These are phyloP conservation scores for Solanum phureja DNA, from an alignment of 257 asterid species.

Conservation along the genomic window DNA sequence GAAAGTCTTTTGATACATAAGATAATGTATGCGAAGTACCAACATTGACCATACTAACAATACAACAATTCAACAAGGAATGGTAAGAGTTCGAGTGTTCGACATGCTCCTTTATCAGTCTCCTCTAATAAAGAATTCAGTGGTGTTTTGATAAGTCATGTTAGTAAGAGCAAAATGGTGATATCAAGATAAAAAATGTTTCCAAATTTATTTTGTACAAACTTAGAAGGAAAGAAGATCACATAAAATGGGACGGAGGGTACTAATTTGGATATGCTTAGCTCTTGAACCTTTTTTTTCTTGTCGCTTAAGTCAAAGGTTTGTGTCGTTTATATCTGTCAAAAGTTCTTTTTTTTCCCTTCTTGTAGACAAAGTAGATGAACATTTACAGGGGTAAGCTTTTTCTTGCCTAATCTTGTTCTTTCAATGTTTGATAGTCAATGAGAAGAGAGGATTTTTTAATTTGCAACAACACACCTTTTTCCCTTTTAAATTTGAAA, in stretches of 20 bases:
- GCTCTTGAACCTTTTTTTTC: background rate
- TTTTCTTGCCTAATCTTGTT: background rate
- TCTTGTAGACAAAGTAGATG: background rate
- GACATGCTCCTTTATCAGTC: background rate
- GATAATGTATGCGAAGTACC: background rate
- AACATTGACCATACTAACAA: background rate
- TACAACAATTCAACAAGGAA: background rate
- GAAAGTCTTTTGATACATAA: background rate
- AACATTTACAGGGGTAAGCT: background rate
- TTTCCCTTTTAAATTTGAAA: background rate
- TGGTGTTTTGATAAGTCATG: background rate
- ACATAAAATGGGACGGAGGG: background rate
- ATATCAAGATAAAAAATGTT: background rate
- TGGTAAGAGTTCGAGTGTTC: background rate
- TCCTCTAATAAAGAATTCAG: background rate
- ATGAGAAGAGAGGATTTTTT: background rate
- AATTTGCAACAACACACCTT: background rate
- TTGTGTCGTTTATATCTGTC: background rate
- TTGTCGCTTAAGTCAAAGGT: background rate
- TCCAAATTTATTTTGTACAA: background rate
- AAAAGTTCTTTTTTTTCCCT: background rate
- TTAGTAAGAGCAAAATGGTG: background rate
- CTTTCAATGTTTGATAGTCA: background rate
- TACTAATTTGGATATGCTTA: background rate
- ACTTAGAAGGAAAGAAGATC: background rate